A percentile compares a stretch with the other conserved stretches of the same genome.
These are phyloP conservation scores for Crotalaria pallida DNA, from an alignment of 306 rosid species.

Conservation along the genomic window DNA sequence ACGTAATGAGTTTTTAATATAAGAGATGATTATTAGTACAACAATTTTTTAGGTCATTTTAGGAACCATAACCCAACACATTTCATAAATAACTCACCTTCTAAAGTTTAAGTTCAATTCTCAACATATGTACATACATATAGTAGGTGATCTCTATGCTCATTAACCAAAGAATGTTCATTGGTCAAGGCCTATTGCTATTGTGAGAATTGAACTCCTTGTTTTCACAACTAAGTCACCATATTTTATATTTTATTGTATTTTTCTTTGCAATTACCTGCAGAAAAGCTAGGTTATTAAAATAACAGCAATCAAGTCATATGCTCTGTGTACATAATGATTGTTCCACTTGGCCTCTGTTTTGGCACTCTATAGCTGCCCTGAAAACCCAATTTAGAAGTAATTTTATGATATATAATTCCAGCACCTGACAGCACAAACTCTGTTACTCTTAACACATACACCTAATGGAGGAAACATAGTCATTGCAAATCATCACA, in stretches of 20 bases:
- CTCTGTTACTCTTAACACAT: slow-evolving; percentile 16
- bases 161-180: no score
- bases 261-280: not conserved
- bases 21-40: no score
- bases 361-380: slow-evolving; percentile 12
- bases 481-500: slow-evolving; percentile 54
- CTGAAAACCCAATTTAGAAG: not conserved
- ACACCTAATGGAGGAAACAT: slow-evolving; percentile 21
- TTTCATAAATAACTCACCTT: no score
- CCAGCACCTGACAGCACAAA: slow-evolving; percentile 26
- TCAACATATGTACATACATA: no score
- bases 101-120: no score
- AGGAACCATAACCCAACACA: no score
- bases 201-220: not conserved
- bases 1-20: no score
- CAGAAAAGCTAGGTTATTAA: not conserved
- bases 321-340: not conserved
- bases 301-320: not conserved
- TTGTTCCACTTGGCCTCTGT: slow-evolving; percentile 16
- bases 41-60: no score
- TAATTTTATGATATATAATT: slow-evolving; percentile 24
- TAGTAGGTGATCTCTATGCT: no score
- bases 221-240: not conserved
- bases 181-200: not conserved
- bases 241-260: not conserved